Base-by-base conservation (phyloP, 148 eudicot genomes). In the Tetragonia tetragonoides region DNA sequence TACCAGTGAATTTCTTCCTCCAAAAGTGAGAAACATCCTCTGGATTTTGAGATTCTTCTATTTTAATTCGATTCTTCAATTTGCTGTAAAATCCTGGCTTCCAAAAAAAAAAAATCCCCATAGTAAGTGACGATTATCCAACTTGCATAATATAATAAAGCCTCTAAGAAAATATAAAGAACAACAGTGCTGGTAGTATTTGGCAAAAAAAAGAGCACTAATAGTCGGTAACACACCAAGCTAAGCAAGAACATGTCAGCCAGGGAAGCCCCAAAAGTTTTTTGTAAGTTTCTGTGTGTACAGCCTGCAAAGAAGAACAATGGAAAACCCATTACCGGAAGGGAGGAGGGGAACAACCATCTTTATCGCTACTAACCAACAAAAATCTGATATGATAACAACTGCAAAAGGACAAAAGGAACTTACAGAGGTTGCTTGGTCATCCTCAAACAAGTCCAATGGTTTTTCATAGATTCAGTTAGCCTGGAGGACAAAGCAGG, bases 381-480 rank as follows among this genome's bases (percentile, higher is more conserved):
- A 63, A 62, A 80, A 80, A 67, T 15, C 40, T 47, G 16, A 28
- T 14, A 24, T 54, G 59, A n/a, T n/a, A n/a, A n/a, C n/a, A n/a
- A n/a, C n/a, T 73, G 39, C 12, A 42, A 54, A 67, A 74, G 41
- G 42, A 49, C 59, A 59, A 49, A 66, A 56, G 39, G 73, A 79
- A 81, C 90, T 85, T 84, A 95, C 99, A 63, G 91, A 88, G 73
- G 89, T 89, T 81, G 97, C 78, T 78, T 84, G 97, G 82, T 91
- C 97, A 85, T 91, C 97, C 82, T 93, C 97, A 86, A 95, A 93
- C 88, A 95, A 82, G 79, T 93, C 97, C 57, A 95, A 70, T 66
- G 97, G 97, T 68, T 93, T 95, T 78, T 87, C 95, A 85, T 90
- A 93, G 20, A 95, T 91, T 78, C 90, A 79, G 87, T 78, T 90